Evolutionary conservation across 2,329 filamentous ascomycete species (phyloP).

Genomic region (Colletotrichum cereale): DNA sequence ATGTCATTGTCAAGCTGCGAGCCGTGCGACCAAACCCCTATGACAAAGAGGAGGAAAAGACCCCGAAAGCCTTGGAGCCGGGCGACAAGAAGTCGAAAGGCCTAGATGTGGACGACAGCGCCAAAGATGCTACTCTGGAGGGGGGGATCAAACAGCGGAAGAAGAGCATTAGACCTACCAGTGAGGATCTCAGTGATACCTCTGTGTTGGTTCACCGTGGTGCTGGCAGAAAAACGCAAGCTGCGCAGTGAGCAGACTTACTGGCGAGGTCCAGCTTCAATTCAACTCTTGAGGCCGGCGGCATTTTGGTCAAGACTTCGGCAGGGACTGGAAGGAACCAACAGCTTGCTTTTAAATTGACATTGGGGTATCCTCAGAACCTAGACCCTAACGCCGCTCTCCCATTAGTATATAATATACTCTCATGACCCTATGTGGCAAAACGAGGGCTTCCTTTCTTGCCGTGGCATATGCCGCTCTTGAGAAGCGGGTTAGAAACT

Average conservation of each 20-base stretch:
- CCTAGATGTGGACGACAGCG: constrained; percentile 60
- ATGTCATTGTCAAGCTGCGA: constrained; percentile 53
- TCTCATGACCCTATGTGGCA: not conserved
- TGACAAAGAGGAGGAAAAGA: constrained; percentile 41
- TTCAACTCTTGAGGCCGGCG: not conserved
- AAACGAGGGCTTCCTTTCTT: not conserved
- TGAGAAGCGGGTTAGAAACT: constrained; percentile 44
- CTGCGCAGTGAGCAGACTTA: not conserved
- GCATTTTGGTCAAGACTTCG: too few species aligned
- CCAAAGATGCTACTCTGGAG: constrained; percentile 58
- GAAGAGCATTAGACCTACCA: constrained; percentile 48
- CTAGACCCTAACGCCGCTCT: constrained; percentile 30
- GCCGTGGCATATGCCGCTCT: too few species aligned
- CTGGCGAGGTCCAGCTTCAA: not conserved
- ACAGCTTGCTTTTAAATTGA: not conserved
- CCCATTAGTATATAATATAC: not conserved
- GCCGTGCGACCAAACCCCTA: constrained; percentile 56
- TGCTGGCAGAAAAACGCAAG: not conserved
- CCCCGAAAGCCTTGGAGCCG: constrained; percentile 34
- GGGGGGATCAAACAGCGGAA: constrained; percentile 50
- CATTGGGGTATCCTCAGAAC: constrained; percentile 29
- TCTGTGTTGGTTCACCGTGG: not conserved
- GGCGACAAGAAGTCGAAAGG: constrained; percentile 48
- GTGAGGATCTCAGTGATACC: constrained; percentile 23
- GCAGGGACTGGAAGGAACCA: not conserved